A percentile compares a stretch with the other conserved stretches of the same genome.
Evolutionary conservation across 2,329 filamentous ascomycete genomes (phyloP).

Genomic region (Paraconiothyrium sp.): DNA sequence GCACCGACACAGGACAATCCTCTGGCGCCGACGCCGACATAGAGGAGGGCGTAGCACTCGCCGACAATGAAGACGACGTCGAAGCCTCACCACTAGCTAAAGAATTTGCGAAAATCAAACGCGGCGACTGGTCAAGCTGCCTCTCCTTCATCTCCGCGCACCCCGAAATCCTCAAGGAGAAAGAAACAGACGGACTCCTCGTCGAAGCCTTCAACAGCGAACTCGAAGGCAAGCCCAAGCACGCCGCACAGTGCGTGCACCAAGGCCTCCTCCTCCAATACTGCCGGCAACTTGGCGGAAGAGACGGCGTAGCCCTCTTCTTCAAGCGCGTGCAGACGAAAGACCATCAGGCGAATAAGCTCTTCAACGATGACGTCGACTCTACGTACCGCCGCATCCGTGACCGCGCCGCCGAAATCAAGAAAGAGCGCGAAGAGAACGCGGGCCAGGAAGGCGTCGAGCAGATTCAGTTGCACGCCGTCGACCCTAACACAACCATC

Average conservation of each 20-base stretch:
- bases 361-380: constrained; percentile 93
- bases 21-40: constrained; percentile 70
- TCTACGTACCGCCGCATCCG: constrained; percentile 86
- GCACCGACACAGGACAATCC: constrained; percentile 57
- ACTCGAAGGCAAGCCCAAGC: constrained; percentile 77
- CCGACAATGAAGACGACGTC: constrained; percentile 74
- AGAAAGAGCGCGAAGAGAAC: constrained; percentile 62
- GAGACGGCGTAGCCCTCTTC: constrained; percentile 88
- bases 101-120: constrained; percentile 80
- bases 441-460: constrained; percentile 75
- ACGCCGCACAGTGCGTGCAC: constrained; percentile 87
- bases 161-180: constrained; percentile 80
- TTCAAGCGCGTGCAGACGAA: constrained; percentile 94
- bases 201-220: constrained; percentile 92
- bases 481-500: constrained; percentile 91
- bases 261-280: constrained; percentile 94
- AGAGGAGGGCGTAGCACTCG: constrained; percentile 62
- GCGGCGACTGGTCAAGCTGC: constrained; percentile 76
- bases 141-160: constrained; percentile 81
- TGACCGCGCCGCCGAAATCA: constrained; percentile 77
- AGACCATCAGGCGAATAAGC: constrained; percentile 86
- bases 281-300: constrained; percentile 87
- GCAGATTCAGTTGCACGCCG: constrained; percentile 96
- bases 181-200: constrained; percentile 88
- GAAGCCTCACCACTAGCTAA: constrained; percentile 81